A percentile compares a stretch with the other conserved stretches of the same genome.
Conservation (phyloP, 768 basidiomycete genomes). For the Terana coerulea region DNA sequence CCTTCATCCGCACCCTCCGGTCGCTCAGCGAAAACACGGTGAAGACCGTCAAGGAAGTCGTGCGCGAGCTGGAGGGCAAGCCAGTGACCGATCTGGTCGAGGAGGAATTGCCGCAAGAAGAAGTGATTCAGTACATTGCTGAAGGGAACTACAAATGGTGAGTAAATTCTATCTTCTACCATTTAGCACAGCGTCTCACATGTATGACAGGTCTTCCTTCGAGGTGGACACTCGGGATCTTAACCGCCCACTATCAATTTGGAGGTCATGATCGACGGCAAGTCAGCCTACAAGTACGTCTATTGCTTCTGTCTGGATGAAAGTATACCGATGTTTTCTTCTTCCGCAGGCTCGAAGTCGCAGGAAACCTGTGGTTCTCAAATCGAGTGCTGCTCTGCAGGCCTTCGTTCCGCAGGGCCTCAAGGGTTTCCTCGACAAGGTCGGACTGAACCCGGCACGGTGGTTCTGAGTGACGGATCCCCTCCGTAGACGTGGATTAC, state of each 20-base stretch:
- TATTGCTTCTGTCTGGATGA: too few species aligned
- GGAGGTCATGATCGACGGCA: constrained; percentile 60
- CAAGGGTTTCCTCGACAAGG: constrained; percentile 50
- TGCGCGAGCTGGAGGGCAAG: constrained; percentile 22
- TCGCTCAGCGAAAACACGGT: constrained; percentile 42
- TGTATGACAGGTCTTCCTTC: constrained; percentile 50
- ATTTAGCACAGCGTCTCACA: background rate
- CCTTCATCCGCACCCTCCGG: constrained; percentile 51
- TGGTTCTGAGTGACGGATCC: constrained; percentile 65
- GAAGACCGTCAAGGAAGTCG: constrained; percentile 28
- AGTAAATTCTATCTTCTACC: constrained; percentile 11
- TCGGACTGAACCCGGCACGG: constrained; percentile 49
- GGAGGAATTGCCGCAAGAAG: constrained; percentile 49
- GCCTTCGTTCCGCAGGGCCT: constrained; percentile 45
- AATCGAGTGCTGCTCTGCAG: constrained; percentile 40
- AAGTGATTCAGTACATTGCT: constrained; percentile 56
- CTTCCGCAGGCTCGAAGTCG: constrained; percentile 39
- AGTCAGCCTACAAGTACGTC: constrained; percentile 46
- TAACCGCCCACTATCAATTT: constrained; percentile 49
- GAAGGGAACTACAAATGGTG: constrained; percentile 68
- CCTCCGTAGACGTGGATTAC: too few species aligned
- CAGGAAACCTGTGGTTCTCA: constrained; percentile 45
- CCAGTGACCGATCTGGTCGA: constrained; percentile 22
- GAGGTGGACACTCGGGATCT: constrained; percentile 63
- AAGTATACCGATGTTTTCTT: background rate